A percentile compares a stretch with the other conserved stretches of the same genome.
Conservation (phyloP, 768 basidiomycete species). For the Candolleomyces eurysporus region DNA sequence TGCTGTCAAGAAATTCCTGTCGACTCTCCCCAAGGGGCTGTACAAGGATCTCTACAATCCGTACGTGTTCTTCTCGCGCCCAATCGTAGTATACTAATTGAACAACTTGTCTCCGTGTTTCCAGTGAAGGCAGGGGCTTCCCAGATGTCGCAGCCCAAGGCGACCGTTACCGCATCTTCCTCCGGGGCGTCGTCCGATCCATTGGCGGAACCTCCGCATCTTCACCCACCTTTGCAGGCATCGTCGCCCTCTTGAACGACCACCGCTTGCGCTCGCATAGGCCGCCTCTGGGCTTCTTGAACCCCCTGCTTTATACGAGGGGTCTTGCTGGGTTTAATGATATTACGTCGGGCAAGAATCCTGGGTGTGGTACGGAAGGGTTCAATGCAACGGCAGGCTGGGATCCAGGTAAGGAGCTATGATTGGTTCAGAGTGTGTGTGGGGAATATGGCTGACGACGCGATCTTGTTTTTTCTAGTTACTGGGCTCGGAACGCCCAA, state of each 20-base stretch:
- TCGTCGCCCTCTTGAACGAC: conserved; percentile 67
- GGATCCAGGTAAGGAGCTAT: conserved; percentile 51
- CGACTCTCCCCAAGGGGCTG: conserved; percentile 41
- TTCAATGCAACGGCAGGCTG: conserved; percentile 60
- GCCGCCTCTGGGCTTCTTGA: conserved; percentile 61
- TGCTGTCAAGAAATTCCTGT: conserved; percentile 44
- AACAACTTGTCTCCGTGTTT: background rate
- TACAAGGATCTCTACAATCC: conserved; percentile 62
- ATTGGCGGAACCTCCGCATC: conserved; percentile 67
- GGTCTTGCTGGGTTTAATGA: conserved; percentile 49
- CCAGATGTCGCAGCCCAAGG: conserved; percentile 71
- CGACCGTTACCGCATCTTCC: conserved; percentile 45
- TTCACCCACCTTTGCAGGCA: conserved; percentile 60
- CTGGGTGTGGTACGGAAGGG: conserved; percentile 60
- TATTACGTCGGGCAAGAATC: conserved; percentile 54
- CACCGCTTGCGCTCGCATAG: conserved; percentile 44
- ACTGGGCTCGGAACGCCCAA: conserved; percentile 57
- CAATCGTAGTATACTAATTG: background rate
- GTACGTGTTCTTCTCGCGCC: conserved; percentile 12
- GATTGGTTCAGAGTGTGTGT: background rate
- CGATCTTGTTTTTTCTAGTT: conserved; percentile 25
- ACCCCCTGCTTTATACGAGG: conserved; percentile 56
- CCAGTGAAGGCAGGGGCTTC: conserved; percentile 35
- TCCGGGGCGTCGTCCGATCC: conserved; percentile 31
- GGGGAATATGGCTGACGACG: background rate